phyloP scores from a whole-genome alignment of 139 green algal genomes.

The Auxenochlorella pyrenoidosa region DNA sequence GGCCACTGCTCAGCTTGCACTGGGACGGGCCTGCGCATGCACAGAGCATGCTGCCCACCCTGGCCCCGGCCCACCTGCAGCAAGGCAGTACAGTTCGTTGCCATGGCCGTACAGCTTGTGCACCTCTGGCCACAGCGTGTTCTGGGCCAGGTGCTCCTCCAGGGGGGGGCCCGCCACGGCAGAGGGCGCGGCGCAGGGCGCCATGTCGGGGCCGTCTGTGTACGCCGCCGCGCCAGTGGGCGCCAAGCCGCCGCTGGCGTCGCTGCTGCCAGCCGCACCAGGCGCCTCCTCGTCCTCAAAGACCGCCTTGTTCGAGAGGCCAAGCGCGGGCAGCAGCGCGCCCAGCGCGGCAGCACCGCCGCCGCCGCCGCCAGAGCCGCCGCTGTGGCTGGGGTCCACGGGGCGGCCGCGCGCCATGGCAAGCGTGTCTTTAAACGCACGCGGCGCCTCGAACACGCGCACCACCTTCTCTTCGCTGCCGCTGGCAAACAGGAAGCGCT shows the following conservation, averaged over 20 bases:
- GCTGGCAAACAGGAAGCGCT: conserved; percentile 68
- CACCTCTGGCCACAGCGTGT: conserved; percentile 92
- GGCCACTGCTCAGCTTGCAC: no score
- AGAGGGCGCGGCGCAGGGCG: conserved; percentile 69
- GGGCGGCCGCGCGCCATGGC: conserved; percentile 37
- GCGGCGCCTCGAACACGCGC: conserved; percentile 89
- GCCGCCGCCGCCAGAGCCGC: conserved; percentile 10
- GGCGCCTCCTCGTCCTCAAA: conserved; percentile 39
- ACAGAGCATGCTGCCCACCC: neutral
- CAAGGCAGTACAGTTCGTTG: conserved; percentile 86
- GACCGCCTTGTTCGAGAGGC: conserved; percentile 94
- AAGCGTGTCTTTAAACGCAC: conserved; percentile 71
- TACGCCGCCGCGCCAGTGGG: conserved; percentile 53
- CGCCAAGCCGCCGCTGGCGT: conserved; percentile 16
- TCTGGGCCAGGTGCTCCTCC: conserved; percentile 94
- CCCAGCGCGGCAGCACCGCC: conserved; percentile 58
- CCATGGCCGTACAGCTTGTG: conserved; percentile 98
- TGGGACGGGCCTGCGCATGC: neutral
- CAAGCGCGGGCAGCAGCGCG: conserved; percentile 85
- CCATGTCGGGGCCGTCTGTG: conserved; percentile 81
- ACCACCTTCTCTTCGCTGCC: conserved; percentile 97
- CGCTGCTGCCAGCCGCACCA: conserved; percentile 3
- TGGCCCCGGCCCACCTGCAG: conserved; percentile 41
- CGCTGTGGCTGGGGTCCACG: conserved; percentile 12
- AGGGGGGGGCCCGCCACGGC: conserved; percentile 75